These are phyloP conservation scores for Shiraia sp. DNA, from an alignment of 2,329 filamentous ascomycete species.

Conservation along the genomic window DNA sequence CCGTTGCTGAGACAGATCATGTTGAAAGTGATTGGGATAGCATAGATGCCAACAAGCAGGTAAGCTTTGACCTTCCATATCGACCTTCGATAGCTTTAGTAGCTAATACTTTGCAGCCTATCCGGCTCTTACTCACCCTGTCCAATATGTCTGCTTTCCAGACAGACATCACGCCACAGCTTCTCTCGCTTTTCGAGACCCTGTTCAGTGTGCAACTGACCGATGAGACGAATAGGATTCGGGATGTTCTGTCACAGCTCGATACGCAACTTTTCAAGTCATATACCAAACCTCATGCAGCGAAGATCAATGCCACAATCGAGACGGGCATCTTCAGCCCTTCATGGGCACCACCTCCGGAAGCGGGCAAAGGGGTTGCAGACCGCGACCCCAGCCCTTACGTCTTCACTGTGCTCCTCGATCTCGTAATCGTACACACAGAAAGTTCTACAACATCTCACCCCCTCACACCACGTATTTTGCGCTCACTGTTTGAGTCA, in stretches of 20 bases:
- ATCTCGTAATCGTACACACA: slow-evolving; percentile 87
- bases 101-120: slow-evolving; percentile 61
- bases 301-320: slow-evolving; percentile 67
- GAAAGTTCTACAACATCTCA: slow-evolving; percentile 64
- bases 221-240: slow-evolving; percentile 89
- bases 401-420: slow-evolving; percentile 83
- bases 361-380: slow-evolving; percentile 36
- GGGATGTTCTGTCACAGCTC: slow-evolving; percentile 87
- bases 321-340: slow-evolving; percentile 70
- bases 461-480: slow-evolving; percentile 75
- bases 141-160: slow-evolving; percentile 88
- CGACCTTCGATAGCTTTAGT: neutral
- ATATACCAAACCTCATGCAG: slow-evolving; percentile 71
- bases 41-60: slow-evolving; percentile 43
- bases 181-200: slow-evolving; percentile 92
- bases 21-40: slow-evolving; percentile 32
- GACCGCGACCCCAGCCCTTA: slow-evolving; percentile 83
- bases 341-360: slow-evolving; percentile 68
- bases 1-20: slow-evolving; percentile 36
- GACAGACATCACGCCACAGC: slow-evolving; percentile 77
- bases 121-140: slow-evolving; percentile 90
- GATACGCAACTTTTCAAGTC: slow-evolving; percentile 89
- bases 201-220: slow-evolving; percentile 92
- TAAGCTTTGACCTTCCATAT: slow-evolving; percentile 12
- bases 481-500: slow-evolving; percentile 85